A percentile compares a stretch with the other conserved stretches of the same genome.
phyloP scores from a whole-genome alignment of 2,329 filamentous ascomycete species.

The Calonectria pauciramosa region DNA sequence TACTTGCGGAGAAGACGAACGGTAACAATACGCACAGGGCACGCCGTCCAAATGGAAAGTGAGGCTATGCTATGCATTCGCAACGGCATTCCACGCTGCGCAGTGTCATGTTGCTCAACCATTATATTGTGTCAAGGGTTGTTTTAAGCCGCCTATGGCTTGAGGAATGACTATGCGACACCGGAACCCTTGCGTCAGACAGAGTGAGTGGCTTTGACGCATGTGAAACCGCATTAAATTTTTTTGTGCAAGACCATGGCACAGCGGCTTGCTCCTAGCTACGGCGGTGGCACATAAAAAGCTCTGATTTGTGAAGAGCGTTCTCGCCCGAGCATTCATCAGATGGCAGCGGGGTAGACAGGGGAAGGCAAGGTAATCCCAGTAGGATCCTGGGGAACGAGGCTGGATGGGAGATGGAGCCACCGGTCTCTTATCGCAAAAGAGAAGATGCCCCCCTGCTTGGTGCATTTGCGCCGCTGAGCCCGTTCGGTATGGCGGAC shows the following conservation, averaged over 20 bases:
- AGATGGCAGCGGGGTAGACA: conserved; percentile 23
- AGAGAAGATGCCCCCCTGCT: conserved; percentile 22
- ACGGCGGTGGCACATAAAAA: neutral
- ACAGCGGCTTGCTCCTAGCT: neutral
- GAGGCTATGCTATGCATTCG: conserved; percentile 33
- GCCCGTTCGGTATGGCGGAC: conserved; percentile 20
- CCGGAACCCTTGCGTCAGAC: neutral
- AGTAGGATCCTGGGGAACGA: conserved; percentile 39
- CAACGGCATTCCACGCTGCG: conserved; percentile 30
- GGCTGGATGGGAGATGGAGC: conserved; percentile 32
- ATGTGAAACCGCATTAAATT: conserved; percentile 17
- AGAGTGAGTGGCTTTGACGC: neutral
- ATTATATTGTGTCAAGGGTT: neutral
- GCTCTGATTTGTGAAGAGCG: conserved; percentile 12
- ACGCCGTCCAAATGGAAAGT: neutral
- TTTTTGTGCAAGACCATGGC: conserved; percentile 13
- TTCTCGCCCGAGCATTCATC: neutral
- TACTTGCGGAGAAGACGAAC: conserved; percentile 14
- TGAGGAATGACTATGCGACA: conserved; percentile 23
- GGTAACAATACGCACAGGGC: neutral
- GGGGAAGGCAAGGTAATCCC: conserved; percentile 21
- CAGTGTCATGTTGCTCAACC: conserved; percentile 21
- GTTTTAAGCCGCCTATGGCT: conserved; percentile 6
- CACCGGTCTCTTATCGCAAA: conserved; percentile 30
- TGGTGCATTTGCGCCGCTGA: conserved; percentile 17